Conservation (phyloP, 2,329 filamentous ascomycete species). For the Rasamsonia emersonii region DNA sequence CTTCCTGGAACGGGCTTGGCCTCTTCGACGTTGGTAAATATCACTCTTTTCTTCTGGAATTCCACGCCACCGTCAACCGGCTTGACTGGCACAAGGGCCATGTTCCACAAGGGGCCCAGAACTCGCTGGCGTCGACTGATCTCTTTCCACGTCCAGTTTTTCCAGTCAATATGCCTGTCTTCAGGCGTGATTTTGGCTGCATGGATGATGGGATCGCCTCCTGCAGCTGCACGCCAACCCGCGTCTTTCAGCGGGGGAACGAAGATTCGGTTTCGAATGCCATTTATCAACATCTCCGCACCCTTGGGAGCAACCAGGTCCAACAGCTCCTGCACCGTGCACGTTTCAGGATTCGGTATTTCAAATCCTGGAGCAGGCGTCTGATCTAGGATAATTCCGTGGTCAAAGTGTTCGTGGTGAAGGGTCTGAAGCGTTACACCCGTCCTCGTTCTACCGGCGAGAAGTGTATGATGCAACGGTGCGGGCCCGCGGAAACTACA, state of each 20-base stretch:
- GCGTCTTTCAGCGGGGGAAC: slow-evolving; percentile 48
- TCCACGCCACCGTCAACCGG: slow-evolving; percentile 9
- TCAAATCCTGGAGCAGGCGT: slow-evolving; percentile 48
- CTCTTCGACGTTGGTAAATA: slow-evolving; percentile 29
- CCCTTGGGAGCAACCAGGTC: slow-evolving; percentile 54
- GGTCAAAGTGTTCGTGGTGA: slow-evolving; percentile 66
- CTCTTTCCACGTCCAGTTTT: slow-evolving; percentile 43
- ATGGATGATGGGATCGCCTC: slow-evolving; percentile 32
- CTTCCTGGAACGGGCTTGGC: slow-evolving; percentile 9
- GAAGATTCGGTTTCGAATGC: slow-evolving; percentile 56
- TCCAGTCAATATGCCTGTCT: slow-evolving; percentile 57
- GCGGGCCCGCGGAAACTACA: slow-evolving; percentile 70
- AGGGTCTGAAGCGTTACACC: slow-evolving; percentile 86
- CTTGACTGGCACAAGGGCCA: slow-evolving; percentile 19
- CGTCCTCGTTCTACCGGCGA: slow-evolving; percentile 51
- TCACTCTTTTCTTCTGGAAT: slow-evolving; percentile 26
- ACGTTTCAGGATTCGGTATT: slow-evolving; percentile 40
- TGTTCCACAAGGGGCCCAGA: slow-evolving; percentile 60
- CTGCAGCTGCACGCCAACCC: slow-evolving; percentile 17
- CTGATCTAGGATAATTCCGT: slow-evolving; percentile 66
- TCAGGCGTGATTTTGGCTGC: slow-evolving; percentile 66
- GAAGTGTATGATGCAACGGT: slow-evolving; percentile 75
- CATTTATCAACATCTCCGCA: slow-evolving; percentile 60
- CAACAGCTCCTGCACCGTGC: slow-evolving; percentile 44
- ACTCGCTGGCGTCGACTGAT: slow-evolving; percentile 51